phyloP scores from a whole-genome alignment of 148 eudicot genomes.

The Chenopodium formosanum region DNA sequence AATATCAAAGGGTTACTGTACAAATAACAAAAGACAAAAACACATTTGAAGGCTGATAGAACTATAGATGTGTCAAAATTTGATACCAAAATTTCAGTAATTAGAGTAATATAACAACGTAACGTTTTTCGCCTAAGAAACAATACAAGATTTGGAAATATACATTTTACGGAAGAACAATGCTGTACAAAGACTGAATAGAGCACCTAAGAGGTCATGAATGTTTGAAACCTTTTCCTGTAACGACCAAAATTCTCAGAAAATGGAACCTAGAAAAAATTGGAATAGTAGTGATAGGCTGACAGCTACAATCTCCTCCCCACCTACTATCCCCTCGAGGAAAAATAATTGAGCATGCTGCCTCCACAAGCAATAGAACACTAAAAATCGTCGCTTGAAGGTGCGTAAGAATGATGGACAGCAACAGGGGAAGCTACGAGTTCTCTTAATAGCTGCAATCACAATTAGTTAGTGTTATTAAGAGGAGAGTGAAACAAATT shows the following conservation, averaged over 20 bases:
- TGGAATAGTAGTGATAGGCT: background rate
- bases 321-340: too few species aligned
- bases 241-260: conserved; percentile 12
- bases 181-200: conserved; percentile 19
- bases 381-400: conserved; percentile 13
- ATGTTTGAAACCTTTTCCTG: conserved; percentile 11
- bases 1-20: background rate
- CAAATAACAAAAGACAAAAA: background rate
- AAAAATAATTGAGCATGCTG: background rate
- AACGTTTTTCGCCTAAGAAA: too few species aligned
- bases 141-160: background rate
- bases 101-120: background rate
- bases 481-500: background rate
- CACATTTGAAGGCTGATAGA: background rate
- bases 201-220: background rate
- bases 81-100: background rate
- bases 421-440: conserved; percentile 1
- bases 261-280: conserved; percentile 21
- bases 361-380: conserved; percentile 2
- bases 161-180: conserved; percentile 10
- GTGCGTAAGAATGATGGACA: background rate
- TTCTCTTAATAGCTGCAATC: conserved; percentile 22
- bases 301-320: background rate
- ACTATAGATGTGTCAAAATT: background rate
- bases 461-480: background rate